Percentiles rank a stretch among this genome's conserved stretches.
Evolutionary conservation across 192 early-diverging fungal species (phyloP).

Genomic region (Podochytrium sp.): DNA sequence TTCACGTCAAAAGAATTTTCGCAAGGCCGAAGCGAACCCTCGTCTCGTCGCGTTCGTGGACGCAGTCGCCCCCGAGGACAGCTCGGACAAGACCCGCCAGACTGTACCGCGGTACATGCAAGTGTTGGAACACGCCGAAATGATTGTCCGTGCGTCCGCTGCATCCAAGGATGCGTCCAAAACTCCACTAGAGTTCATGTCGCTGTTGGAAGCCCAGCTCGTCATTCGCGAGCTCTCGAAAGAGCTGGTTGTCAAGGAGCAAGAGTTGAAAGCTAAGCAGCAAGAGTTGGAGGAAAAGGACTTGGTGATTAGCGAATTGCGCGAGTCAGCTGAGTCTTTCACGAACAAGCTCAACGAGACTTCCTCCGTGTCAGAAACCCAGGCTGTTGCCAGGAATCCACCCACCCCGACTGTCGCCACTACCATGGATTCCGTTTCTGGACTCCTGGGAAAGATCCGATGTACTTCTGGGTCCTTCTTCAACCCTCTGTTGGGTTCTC

Average conservation of each 20-base stretch:
- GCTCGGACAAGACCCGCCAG: not conserved
- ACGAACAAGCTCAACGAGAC: not conserved
- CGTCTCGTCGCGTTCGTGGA: not conserved
- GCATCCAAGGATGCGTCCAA: not conserved
- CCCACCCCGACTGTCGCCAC: not conserved
- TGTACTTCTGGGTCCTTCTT: not conserved
- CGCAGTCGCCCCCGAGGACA: not conserved
- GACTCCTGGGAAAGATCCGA: not conserved
- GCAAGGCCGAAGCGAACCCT: not conserved
- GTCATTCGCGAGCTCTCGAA: not conserved
- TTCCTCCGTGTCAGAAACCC: not conserved
- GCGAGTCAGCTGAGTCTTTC: not conserved
- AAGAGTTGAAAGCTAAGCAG: constrained; percentile 1
- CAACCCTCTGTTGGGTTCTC: not conserved
- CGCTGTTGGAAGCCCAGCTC: constrained; percentile 14
- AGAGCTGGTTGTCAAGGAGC: not conserved
- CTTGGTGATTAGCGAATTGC: not conserved
- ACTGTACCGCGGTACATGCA: not conserved
- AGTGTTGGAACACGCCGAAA: constrained; percentile 3
- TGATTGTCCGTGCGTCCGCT: not conserved
- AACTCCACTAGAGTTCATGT: not conserved
- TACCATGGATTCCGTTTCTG: not conserved
- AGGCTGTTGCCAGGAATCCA: not conserved
- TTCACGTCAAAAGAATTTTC: not conserved
- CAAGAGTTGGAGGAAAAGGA: not conserved